These are phyloP conservation scores for Chlorella sp. DNA, from an alignment of 139 green algal genomes.

Conservation along the genomic window DNA sequence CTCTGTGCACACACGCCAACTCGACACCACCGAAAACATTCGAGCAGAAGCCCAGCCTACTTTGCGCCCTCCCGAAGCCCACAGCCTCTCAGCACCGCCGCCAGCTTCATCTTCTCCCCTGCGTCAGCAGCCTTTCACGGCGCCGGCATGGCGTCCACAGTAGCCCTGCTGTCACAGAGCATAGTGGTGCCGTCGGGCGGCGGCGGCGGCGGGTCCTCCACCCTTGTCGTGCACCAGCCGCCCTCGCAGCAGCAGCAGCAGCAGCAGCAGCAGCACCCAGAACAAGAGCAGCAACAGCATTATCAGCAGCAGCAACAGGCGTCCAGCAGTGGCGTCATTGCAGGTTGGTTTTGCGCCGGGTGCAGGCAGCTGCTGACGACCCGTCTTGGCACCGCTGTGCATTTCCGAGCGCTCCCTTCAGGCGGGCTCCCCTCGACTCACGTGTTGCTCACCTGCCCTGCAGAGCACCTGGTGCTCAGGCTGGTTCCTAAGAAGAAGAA, in stretches of 20 bases:
- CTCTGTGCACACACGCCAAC: no score
- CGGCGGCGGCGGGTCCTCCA: background rate
- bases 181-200: background rate
- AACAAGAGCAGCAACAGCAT: conserved; percentile 7
- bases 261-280: background rate
- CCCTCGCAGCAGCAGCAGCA: background rate
- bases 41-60: background rate
- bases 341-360: background rate
- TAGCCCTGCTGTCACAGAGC: conserved; percentile 21
- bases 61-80: background rate
- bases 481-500: conserved; percentile 46
- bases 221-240: conserved; percentile 3
- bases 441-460: background rate
- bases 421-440: background rate
- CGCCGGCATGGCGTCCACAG: conserved; percentile 4
- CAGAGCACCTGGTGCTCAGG: conserved; percentile 45
- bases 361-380: background rate
- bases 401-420: background rate
- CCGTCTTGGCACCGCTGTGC: background rate
- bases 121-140: background rate
- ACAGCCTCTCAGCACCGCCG: background rate
- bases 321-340: background rate
- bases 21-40: background rate
- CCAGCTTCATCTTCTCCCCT: background rate
- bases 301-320: conserved; percentile 21